A percentile compares a stretch with the other conserved stretches of the same genome.
These are phyloP conservation scores for Pseudocercospora cruenta DNA, from an alignment of 2,329 filamentous ascomycete genomes.

Conservation along the genomic window DNA sequence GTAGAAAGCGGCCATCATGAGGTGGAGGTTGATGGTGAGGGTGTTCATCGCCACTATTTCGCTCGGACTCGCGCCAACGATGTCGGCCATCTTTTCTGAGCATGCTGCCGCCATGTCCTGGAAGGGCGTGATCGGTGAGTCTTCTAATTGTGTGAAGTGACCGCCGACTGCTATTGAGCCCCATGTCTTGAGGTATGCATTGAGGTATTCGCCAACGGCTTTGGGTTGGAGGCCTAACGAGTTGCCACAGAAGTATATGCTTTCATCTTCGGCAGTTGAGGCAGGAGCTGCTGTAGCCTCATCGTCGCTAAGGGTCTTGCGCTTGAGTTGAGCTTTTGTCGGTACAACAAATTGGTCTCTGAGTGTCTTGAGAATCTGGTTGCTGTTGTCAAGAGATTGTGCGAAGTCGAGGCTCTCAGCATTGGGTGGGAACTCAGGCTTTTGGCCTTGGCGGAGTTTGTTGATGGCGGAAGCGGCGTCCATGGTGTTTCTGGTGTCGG, in stretches of 20 bases:
- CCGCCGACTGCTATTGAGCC: constrained; percentile 82
- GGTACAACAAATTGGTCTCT: constrained; percentile 71
- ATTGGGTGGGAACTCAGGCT: constrained; percentile 29
- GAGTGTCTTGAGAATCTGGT: constrained; percentile 26
- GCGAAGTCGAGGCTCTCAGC: constrained; percentile 34
- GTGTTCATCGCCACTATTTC: constrained; percentile 90
- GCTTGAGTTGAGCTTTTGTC: constrained; percentile 70
- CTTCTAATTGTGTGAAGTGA: constrained; percentile 58
- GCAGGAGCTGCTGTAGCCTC: constrained; percentile 24
- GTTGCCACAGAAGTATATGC: constrained; percentile 86
- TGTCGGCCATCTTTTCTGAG: constrained; percentile 67
- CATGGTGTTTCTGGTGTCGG: constrained; percentile 26
- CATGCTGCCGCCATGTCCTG: constrained; percentile 78
- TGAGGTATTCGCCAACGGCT: constrained; percentile 65
- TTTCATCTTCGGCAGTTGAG: constrained; percentile 43
- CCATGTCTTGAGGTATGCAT: constrained; percentile 79
- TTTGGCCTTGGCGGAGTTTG: constrained; percentile 32
- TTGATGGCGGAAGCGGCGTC: constrained; percentile 29
- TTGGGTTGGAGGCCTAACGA: constrained; percentile 83
- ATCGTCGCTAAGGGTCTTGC: constrained; percentile 56
- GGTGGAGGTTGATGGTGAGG: constrained; percentile 76
- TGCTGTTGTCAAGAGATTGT: constrained; percentile 29
- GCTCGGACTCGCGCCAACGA: constrained; percentile 71
- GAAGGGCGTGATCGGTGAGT: constrained; percentile 72
- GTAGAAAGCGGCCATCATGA: constrained; percentile 87